Evolutionary conservation across 208 protist species (phyloP).

Genomic region (Acanthamoeba sp.): DNA sequence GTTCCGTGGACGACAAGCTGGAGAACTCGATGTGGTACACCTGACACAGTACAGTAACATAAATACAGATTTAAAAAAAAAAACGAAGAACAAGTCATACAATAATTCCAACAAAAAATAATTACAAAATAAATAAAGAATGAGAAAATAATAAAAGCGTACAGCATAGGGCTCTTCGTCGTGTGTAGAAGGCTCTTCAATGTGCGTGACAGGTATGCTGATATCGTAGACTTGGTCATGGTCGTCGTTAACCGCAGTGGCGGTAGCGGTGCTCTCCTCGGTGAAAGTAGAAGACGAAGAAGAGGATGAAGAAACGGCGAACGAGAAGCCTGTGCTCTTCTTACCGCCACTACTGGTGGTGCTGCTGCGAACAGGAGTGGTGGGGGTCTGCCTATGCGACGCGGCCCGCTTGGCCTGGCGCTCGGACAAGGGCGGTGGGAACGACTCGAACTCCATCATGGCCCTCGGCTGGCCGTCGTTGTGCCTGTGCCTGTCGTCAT

Average conservation of each 20-base stretch:
- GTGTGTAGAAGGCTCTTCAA: conserved; percentile 1
- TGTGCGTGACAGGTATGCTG: conserved; percentile 38
- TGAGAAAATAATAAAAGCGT: neutral
- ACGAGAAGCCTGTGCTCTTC: neutral
- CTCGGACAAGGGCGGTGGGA: conserved; percentile 38
- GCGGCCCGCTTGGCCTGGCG: conserved; percentile 24
- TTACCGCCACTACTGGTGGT: neutral
- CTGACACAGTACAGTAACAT: no score
- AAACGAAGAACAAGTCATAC: no score
- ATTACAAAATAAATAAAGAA: neutral
- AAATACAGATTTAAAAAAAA: no score
- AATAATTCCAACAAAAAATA: neutral
- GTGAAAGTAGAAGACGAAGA: neutral
- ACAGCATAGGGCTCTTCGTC: conserved; percentile 11
- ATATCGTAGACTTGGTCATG: conserved; percentile 30
- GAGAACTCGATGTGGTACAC: conserved; percentile 33
- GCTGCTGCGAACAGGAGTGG: neutral
- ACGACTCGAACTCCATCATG: conserved; percentile 3
- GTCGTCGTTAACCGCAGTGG: neutral
- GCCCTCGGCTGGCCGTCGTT: neutral
- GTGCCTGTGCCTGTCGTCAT: neutral
- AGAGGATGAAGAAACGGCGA: neutral
- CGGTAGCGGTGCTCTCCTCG: no score
- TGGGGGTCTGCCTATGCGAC: neutral
- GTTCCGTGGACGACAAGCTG: neutral